Evolutionary conservation across 768 basidiomycete genomes (phyloP).

Genomic region (Gymnopilus junonius): DNA sequence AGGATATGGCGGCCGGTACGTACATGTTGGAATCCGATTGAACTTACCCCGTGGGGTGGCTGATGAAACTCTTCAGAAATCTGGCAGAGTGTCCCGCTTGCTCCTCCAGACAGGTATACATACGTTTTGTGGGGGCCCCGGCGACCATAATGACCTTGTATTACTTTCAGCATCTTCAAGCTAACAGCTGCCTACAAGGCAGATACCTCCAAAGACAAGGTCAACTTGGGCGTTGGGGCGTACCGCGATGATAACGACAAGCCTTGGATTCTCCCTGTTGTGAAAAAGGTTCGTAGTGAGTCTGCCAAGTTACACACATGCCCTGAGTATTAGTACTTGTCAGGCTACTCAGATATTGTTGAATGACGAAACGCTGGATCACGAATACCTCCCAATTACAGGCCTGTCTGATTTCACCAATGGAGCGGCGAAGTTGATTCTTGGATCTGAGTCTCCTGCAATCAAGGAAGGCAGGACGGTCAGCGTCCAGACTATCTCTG

Average conservation of each 20-base stretch:
- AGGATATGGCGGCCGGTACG: constrained; percentile 62
- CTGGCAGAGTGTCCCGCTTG: constrained; percentile 80
- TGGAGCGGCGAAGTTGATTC: constrained; percentile 81
- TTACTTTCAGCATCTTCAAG: constrained; percentile 75
- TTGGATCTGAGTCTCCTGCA: constrained; percentile 73
- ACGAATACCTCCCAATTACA: constrained; percentile 92
- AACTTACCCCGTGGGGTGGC: constrained; percentile 15
- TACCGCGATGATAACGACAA: constrained; percentile 88
- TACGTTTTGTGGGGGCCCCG: background rate
- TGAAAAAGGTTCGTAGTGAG: constrained; percentile 70
- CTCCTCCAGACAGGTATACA: constrained; percentile 79
- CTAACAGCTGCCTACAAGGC: constrained; percentile 89
- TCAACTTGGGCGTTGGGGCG: constrained; percentile 93
- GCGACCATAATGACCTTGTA: background rate
- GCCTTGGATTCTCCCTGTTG: constrained; percentile 91
- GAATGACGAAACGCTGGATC: constrained; percentile 75
- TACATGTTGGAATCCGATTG: constrained; percentile 3
- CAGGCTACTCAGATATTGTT: constrained; percentile 78
- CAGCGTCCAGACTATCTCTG: constrained; percentile 93
- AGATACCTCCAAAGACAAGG: constrained; percentile 74
- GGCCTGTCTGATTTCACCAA: constrained; percentile 83
- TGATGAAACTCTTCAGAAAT: constrained; percentile 49
- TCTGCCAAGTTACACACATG: background rate
- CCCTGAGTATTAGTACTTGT: background rate
- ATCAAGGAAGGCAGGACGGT: constrained; percentile 72